These are phyloP conservation scores for Rhodotorula sphaerocarpa DNA, from an alignment of 768 basidiomycete species.

Conservation along the genomic window DNA sequence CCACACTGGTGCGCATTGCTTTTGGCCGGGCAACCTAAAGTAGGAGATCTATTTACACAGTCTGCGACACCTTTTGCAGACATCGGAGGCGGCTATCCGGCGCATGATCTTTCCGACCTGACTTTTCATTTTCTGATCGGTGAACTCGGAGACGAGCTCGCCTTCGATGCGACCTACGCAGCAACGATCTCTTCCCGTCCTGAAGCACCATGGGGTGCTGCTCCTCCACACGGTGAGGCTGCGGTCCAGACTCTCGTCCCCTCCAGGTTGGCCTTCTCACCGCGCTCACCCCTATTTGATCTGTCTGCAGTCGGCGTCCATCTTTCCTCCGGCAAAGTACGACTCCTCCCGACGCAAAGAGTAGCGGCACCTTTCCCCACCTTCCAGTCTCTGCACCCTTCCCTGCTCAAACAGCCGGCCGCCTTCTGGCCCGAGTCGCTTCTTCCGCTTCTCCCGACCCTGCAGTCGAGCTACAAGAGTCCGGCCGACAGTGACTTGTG, in stretches of 20 bases:
- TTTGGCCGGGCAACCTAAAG: too few relatives aligned
- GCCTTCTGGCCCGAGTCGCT: neutral
- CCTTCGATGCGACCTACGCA: constrained; percentile 5
- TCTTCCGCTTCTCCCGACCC: neutral
- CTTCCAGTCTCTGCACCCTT: neutral
- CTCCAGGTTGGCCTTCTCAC: neutral
- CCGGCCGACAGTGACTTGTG: neutral
- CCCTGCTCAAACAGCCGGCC: neutral
- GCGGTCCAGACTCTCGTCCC: too few relatives aligned
- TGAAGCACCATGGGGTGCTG: constrained; percentile 2
- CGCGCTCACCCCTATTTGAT: neutral
- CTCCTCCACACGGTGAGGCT: neutral
- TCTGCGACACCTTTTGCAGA: too few relatives aligned
- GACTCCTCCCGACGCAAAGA: neutral
- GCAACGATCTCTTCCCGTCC: neutral
- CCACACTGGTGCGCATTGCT: constrained; percentile 31
- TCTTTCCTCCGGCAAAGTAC: neutral
- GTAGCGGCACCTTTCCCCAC: neutral
- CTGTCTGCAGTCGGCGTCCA: neutral
- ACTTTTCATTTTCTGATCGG: constrained; percentile 7
- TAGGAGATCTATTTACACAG: too few relatives aligned
- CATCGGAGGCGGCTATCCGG: constrained; percentile 17
- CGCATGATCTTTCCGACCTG: constrained; percentile 15
- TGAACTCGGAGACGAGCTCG: neutral
- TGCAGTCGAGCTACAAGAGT: neutral